Percentiles rank a stretch among this genome's conserved stretches.
Evolutionary conservation across 75 land plant species (phyloP).

Genomic region (Ceratopteris richardii): DNA sequence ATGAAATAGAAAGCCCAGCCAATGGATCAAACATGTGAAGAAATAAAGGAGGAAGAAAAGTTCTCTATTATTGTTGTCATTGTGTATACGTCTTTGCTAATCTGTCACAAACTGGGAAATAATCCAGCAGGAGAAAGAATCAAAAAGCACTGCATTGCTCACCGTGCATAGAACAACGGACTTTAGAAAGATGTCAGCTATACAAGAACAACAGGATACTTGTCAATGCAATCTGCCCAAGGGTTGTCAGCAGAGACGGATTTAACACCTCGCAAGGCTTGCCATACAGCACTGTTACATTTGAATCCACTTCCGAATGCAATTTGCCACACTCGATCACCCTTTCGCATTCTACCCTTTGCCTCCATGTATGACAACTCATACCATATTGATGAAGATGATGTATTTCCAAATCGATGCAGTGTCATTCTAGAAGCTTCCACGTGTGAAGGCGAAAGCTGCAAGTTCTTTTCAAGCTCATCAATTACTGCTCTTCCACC

Average conservation of each 20-base stretch:
- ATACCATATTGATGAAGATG: slow-evolving; percentile 40
- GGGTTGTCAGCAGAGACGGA: slow-evolving; percentile 9
- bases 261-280: slow-evolving; percentile 14
- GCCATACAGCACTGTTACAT: slow-evolving; percentile 37
- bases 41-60: too few species aligned
- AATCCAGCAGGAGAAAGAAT: too few species aligned
- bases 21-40: too few species aligned
- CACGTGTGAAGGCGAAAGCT: slow-evolving; percentile 26
- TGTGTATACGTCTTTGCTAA: too few species aligned
- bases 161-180: too few species aligned
- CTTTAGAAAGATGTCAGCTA: too few species aligned
- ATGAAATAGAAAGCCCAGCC: too few species aligned
- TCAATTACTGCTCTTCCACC: slow-evolving; percentile 36
- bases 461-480: slow-evolving; percentile 32
- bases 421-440: slow-evolving; percentile 40
- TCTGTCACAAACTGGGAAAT: too few species aligned
- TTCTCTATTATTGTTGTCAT: too few species aligned
- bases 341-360: slow-evolving; percentile 24
- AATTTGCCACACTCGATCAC: slow-evolving; percentile 36
- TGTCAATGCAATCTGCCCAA: slow-evolving; percentile 31
- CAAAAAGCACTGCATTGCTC: too few species aligned
- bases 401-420: too few species aligned
- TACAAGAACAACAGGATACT: slow-evolving; percentile 35
- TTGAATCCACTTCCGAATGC: too few species aligned
- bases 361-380: slow-evolving; percentile 34